Evolutionary conservation across 805 yeast genomes (phyloP), one percentile per base, ranked within the genome.

Genomic region (Lachancea sp.): DNA sequence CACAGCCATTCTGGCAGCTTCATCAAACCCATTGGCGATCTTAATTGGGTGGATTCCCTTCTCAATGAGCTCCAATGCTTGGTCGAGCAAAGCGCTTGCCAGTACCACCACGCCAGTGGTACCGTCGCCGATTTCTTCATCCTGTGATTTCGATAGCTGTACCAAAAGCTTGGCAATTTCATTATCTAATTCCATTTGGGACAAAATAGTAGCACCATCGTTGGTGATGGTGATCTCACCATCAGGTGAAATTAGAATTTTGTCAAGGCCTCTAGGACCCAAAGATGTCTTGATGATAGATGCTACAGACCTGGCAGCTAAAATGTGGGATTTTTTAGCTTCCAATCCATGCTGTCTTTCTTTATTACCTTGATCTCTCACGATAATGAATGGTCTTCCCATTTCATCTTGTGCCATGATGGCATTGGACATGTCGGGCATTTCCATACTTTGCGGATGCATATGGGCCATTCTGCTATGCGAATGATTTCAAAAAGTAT

Each of bases 201-300:
- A 75, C 52, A 92, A 68, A 55, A 92, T 94, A 9, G 99, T 94
- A 33, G 97, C 98, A 53, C 98, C 98, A 61, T 92, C 99, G 61
- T 92, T 92, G 36, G 99, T 92, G 54, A 92, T 90, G 41, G 96
- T 92, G 64, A 92, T 92, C 44, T 92, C 97, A 16, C 98, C 97
- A 61, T 94, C 98, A 22, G 92, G 97, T 38, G 89, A 78, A 49
- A 92, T 85, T 50, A 92, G 73, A 55, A 92, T 92, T 70, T 92
- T 92, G 65, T 92, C 99, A 55, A 94, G 70, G n/a, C 98, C 99
- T 60, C 98, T 78, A 38, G 99, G 99, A 8, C 99, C 99, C 48
- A 92, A 70, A 1, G 96, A 87, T 1, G 97, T 84, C 59, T 83
- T 86, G 48, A 92, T 81, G 45, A 92, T 87, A 24, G 89, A 81